A percentile compares a stretch with the other conserved stretches of the same genome.
Conservation (phyloP, 148 eudicot species). For the Amaranthus palmeri region DNA sequence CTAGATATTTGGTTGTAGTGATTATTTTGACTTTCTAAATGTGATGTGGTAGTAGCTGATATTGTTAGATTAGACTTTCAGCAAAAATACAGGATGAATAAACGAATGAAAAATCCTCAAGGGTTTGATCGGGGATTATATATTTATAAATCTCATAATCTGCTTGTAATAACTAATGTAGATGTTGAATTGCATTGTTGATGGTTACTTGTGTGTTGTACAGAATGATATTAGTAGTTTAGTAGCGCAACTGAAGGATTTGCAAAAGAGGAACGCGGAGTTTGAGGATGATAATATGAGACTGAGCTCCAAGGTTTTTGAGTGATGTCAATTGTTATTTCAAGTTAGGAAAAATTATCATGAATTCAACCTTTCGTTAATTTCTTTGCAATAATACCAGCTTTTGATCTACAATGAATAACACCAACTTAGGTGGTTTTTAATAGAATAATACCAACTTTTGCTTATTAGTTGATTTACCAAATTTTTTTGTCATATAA, state of each 20-base stretch:
- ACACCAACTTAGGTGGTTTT: too few relatives aligned
- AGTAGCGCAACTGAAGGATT: constrained; percentile 75
- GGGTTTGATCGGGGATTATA: too few relatives aligned
- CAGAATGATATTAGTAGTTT: constrained; percentile 82
- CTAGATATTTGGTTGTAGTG: too few relatives aligned
- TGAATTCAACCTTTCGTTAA: background rate
- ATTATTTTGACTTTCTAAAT: too few relatives aligned
- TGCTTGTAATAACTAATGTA: background rate
- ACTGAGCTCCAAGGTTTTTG: constrained; percentile 50
- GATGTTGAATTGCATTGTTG: constrained; percentile 1
- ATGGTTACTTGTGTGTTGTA: background rate
- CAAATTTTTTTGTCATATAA: too few relatives aligned
- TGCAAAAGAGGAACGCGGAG: constrained; percentile 60
- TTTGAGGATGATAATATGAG: constrained; percentile 66
- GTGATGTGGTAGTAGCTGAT: too few relatives aligned
- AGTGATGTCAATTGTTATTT: background rate
- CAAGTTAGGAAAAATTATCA: background rate
- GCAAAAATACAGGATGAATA: too few relatives aligned
- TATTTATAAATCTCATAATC: background rate
- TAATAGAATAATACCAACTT: too few relatives aligned
- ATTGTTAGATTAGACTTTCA: too few relatives aligned
- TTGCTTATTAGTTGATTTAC: too few relatives aligned
- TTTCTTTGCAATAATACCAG: background rate
- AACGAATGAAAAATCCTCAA: too few relatives aligned
- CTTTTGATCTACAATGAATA: too few relatives aligned